Evolutionary conservation across 2,329 filamentous ascomycete species (phyloP).

Genomic region (Colletotrichum sp.): DNA sequence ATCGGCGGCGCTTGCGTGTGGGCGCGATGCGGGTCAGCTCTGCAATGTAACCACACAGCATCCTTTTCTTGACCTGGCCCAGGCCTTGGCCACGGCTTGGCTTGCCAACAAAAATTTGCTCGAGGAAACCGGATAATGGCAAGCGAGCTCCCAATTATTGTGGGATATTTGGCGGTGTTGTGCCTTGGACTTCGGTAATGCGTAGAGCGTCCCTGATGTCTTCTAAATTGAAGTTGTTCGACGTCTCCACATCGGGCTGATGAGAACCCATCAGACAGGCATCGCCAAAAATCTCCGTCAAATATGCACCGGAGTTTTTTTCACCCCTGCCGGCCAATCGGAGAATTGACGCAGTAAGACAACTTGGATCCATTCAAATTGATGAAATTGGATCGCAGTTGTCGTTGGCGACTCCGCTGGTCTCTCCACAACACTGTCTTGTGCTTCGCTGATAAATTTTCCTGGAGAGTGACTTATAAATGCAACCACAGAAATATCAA

Average conservation of each 20-base stretch:
- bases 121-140: neutral
- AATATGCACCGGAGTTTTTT: constrained; percentile 17
- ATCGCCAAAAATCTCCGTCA: constrained; percentile 16
- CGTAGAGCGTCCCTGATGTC: neutral
- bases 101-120: neutral
- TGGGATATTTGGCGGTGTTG: neutral
- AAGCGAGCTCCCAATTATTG: neutral
- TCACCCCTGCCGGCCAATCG: constrained; percentile 15
- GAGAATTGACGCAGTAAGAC: constrained; percentile 10
- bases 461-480: neutral
- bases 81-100: neutral
- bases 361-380: constrained; percentile 8
- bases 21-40: constrained; percentile 9
- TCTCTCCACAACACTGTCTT: constrained; percentile 7
- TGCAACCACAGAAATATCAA: neutral
- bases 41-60: constrained; percentile 15
- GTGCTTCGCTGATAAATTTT: neutral
- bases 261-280: constrained; percentile 9
- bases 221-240: neutral
- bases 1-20: neutral
- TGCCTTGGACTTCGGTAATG: neutral
- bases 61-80: neutral
- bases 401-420: neutral
- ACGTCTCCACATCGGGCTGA: constrained; percentile 11
- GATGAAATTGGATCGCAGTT: constrained; percentile 4